phyloP scores from a whole-genome alignment of 2,329 filamentous ascomycete species.

The Aspergillus felis region DNA sequence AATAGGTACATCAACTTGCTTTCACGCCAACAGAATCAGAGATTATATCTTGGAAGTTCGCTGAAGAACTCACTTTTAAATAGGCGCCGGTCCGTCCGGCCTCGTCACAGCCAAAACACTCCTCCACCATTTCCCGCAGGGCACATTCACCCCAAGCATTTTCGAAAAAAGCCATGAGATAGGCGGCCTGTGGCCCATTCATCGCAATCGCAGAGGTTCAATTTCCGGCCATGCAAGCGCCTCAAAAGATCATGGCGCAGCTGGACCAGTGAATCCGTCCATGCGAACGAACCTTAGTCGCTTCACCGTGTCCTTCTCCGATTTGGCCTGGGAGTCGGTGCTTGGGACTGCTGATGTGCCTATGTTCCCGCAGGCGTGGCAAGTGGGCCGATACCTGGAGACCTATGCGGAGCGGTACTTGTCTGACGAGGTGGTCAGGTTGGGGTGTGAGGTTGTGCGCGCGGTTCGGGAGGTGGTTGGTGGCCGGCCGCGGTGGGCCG shows the following conservation, averaged over 20 bases:
- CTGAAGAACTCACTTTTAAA: background rate
- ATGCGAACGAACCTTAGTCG: constrained; percentile 64
- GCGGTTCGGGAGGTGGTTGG: constrained; percentile 18
- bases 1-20: constrained; percentile 37
- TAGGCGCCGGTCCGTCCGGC: constrained; percentile 66
- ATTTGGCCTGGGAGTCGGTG: constrained; percentile 64
- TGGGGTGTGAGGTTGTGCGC: constrained; percentile 44
- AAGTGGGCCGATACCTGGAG: constrained; percentile 69
- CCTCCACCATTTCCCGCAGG: constrained; percentile 53
- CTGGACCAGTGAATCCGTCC: constrained; percentile 54
- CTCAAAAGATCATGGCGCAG: background rate
- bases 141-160: constrained; percentile 63
- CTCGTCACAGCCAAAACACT: constrained; percentile 70
- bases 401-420: constrained; percentile 61
- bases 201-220: constrained; percentile 33
- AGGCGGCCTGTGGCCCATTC: constrained; percentile 73
- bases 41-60: background rate
- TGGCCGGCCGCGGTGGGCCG: constrained; percentile 35
- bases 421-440: constrained; percentile 41
- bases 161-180: constrained; percentile 64
- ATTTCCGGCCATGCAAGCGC: background rate
- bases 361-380: constrained; percentile 71
- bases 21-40: background rate
- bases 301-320: constrained; percentile 62
- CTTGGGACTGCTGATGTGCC: constrained; percentile 44